Evolutionary conservation across 106 monocot species (phyloP).

Genomic region (Amphibolis antarctica): DNA sequence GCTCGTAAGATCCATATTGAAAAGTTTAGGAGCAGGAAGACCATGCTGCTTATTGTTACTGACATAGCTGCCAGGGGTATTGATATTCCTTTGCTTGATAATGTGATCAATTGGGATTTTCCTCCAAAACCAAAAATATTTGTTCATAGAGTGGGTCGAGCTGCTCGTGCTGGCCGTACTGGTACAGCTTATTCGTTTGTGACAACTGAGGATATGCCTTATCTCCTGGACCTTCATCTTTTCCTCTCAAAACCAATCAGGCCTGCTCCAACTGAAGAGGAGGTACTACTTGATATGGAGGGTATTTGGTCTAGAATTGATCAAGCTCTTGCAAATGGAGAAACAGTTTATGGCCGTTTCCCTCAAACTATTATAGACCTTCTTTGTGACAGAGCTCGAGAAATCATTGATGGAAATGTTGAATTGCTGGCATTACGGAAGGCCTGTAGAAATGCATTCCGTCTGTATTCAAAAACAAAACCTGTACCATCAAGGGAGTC

Average conservation of each 20-base stretch:
- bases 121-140: slow-evolving; percentile 95
- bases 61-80: slow-evolving; percentile 95
- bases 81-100: slow-evolving; percentile 95
- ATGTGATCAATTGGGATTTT: slow-evolving; percentile 97
- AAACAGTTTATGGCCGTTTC: slow-evolving; percentile 82
- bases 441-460: slow-evolving; percentile 74
- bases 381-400: slow-evolving; percentile 58
- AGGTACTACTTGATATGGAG: slow-evolving; percentile 56
- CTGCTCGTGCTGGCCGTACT: slow-evolving; percentile 80
- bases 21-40: slow-evolving; percentile 81
- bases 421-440: slow-evolving; percentile 52
- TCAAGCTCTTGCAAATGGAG: slow-evolving; percentile 67
- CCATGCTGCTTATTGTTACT: slow-evolving; percentile 90
- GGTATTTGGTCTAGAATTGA: slow-evolving; percentile 42
- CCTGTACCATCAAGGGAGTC: slow-evolving; percentile 82
- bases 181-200: slow-evolving; percentile 89
- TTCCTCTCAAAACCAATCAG: slow-evolving; percentile 88
- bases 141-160: slow-evolving; percentile 89
- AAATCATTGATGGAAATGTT: slow-evolving; percentile 40
- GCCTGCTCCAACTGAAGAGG: slow-evolving; percentile 84
- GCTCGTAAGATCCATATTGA: slow-evolving; percentile 82
- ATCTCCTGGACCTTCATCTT: slow-evolving; percentile 91
- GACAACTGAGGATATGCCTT: slow-evolving; percentile 82
- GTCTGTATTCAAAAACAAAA: slow-evolving; percentile 64
- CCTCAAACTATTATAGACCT: slow-evolving; percentile 81